Evolutionary conservation across 2,329 filamentous ascomycete genomes (phyloP), one percentile per base, ranked within the genome.

Genomic region (Fusarium chlamydosporum): DNA sequence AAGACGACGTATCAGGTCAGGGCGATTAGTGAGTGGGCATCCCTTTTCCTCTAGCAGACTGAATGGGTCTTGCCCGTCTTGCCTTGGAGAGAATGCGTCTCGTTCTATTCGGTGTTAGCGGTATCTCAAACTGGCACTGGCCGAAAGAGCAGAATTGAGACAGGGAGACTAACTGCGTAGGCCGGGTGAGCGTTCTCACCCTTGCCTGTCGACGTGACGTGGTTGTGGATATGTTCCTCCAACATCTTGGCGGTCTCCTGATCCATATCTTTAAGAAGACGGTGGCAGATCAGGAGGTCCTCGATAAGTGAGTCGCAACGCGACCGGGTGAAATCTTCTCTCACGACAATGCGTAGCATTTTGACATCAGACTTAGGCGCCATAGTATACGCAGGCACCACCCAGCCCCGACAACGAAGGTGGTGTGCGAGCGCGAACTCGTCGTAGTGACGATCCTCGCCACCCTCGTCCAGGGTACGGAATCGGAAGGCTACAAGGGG

Each of bases 301-400:
- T 78, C 74, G 64, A 97, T 83, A 34, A 98, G 83, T 10, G 88
- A 84, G 76, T 98, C 94, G 76, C 93, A 97, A 38, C 94, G 87
- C 71, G 85, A 89, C 78, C 91, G 90, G 46, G 89, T 92, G 73
- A 98, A 97, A 81, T 97, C 95, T 80, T 97, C 95, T 51, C 95
- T 89, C 7, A 97, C 92, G 1, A 98, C 95, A 6, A 97, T 89
- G 37, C 95, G 90, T 83, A 97, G 89, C 87, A 98, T 91, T 85
- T 97, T 96, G 76, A 97, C 85, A 69, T 89, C 83, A 18, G 92
- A 94, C 77, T 97, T 86, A 18, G 94, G 94, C 1, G 95, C 95
- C 95, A 97, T 97, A 38, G 94, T 98, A 82, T 98, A 98, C 0
- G 95, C 95, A 0, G 95, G 95, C 0, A 97, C 92, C 31, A 97